phyloP scores from a whole-genome alignment of 768 basidiomycete genomes.

The Cystofilobasidium macerans region DNA sequence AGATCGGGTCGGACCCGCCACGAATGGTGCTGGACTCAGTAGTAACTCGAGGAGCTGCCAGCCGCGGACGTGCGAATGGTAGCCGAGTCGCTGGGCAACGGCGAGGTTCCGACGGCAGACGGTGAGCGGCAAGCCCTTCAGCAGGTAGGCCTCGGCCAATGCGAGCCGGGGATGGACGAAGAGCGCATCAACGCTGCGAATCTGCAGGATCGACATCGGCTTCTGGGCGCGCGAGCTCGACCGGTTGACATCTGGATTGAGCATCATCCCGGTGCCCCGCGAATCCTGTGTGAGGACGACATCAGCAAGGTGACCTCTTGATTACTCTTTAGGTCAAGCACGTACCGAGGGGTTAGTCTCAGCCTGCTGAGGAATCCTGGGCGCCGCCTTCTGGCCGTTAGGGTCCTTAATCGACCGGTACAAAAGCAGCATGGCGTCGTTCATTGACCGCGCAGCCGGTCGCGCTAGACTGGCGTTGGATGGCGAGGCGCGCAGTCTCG shows the following conservation, averaged over 20 bases:
- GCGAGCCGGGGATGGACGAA: slow-evolving; percentile 47
- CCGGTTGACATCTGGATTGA: slow-evolving; percentile 39
- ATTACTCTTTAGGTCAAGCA: neutral
- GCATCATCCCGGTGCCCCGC: slow-evolving; percentile 3
- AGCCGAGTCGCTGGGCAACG: slow-evolving; percentile 50
- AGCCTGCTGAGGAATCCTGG: neutral
- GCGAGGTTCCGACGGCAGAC: slow-evolving; percentile 53
- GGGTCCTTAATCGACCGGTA: slow-evolving; percentile 3
- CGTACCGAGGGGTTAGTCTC: neutral
- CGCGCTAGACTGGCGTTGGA: neutral
- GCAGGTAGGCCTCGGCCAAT: slow-evolving; percentile 54
- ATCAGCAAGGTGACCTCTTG: neutral
- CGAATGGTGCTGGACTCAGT: slow-evolving; percentile 13
- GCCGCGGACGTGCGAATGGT: slow-evolving; percentile 60
- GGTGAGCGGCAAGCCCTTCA: slow-evolving; percentile 43
- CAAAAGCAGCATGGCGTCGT: slow-evolving; percentile 8
- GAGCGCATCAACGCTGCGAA: slow-evolving; percentile 46
- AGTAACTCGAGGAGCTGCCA: slow-evolving; percentile 52
- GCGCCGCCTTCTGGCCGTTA: slow-evolving; percentile 9
- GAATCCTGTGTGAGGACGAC: slow-evolving; percentile 3
- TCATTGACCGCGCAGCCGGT: neutral
- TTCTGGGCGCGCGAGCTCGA: neutral
- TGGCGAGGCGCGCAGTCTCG: neutral
- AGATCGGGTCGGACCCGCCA: neutral
- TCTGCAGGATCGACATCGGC: slow-evolving; percentile 13